Base-by-base conservation (phyloP, 2,329 filamentous ascomycete species). In the Dendryphion nanum region DNA sequence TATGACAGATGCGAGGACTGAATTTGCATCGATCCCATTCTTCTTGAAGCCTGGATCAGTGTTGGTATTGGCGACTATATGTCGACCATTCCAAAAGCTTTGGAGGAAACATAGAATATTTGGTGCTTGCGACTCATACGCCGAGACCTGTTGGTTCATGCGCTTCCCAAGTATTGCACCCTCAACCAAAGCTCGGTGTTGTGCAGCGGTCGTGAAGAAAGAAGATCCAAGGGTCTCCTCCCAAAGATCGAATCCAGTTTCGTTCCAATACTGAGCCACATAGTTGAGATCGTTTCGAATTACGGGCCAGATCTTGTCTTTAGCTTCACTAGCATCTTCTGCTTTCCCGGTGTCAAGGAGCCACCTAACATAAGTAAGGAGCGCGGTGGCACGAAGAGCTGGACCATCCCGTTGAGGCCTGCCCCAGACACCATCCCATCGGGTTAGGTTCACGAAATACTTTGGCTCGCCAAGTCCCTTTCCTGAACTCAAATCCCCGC, bases 331-430 rank as follows among this genome's bases (percentile, higher is more conserved):
- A 7, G 51, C 47, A 23, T 73, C 60, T 4, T 79, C 81, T 42
- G 85, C 31, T 19, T 31, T 18, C 6, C 38, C 33, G 13, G 44
- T 83, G 30, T 67, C 68, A 34, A 89, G 68, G 18, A 90, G 70
- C 77, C 83, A 86, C 52, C 82, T 80, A 5, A 82, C 77, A 57
- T 89, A 91, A 0, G 73, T 73, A 41, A 86, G 82, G 56, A 91
- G 64, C 4, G 86, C 79, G 30, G 79, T 86, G 1, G 85, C 86
- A 36, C 87, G 76, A 30, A 91, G 74, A 16, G 86, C 80, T 15
- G 87, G 86, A 0, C 86, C 86, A 63, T 91, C 86, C 21, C 83
- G 75, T 64, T 91, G 86, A 5, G 86, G 86, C 14, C 86, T 79
- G 18, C 85, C 86, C 86, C 86, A 90, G 6, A 67, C 59, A 16